Base-by-base conservation (phyloP, 768 basidiomycete species). In the Xanthoconium stramineum region DNA sequence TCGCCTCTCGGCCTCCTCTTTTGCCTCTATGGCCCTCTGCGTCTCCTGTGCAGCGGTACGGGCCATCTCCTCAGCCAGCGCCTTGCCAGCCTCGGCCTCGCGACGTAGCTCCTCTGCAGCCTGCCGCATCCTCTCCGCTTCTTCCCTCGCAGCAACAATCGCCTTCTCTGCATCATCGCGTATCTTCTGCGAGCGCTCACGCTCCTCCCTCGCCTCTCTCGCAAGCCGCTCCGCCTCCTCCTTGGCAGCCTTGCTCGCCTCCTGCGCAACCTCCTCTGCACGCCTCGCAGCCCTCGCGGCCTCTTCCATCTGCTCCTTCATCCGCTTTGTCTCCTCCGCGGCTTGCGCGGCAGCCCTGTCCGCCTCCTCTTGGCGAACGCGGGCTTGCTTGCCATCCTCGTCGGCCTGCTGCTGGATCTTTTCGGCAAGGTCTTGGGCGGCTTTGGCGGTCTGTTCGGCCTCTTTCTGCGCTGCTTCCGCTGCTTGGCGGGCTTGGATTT, bases 41-140 rank as follows among this genome's bases (percentile, higher is more conserved):
- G 59, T 44, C 24, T 69, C 62, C 32, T 65, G 58, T 2, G 60
- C 58, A 1, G 66, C 66, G 1, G n/a, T n/a, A 3, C 49, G 56
- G 2, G 55, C 43, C 19, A 19, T 32, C 11, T 57, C 52, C 24
- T 69, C 62, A 2, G 67, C 69, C 2, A 47, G 55, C 3, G 50
- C 60, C 40, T 43, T 68, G 0, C 53, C 60, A 1, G 53, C 56
- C 44, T 57, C 59, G 1, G 69, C 66, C 6, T 58, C 47, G 13
- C 46, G 54, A 14, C 58, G 60, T n/a, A 68, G 61, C n/a, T 60
- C 64, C 10, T 66, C 61, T 0, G 61, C 66, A 30, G 29, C 59
- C 29, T 11, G 35, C 11, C 51, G 63, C 3, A 60, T 56, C 15
- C 48, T 59, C 17, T 57, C 57, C 0, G 56, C 55, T 2, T 63